These are phyloP conservation scores for Tilletia caries DNA, from an alignment of 1,284 basidiomycete genomes.

Conservation along the genomic window DNA sequence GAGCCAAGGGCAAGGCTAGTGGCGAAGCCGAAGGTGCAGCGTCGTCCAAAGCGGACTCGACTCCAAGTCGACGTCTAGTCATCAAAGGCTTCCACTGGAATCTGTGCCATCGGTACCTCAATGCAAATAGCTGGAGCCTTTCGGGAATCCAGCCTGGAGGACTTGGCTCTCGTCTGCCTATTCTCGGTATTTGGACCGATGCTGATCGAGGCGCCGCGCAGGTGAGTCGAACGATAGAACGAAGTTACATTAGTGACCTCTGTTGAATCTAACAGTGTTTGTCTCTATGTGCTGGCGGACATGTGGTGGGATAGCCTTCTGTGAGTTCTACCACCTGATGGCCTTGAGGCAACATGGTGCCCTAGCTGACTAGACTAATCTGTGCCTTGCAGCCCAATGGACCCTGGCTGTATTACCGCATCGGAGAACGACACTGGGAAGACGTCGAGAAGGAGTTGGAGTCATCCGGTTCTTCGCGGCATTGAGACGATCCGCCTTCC, in stretches of 20 bases:
- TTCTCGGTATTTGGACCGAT: constrained; percentile 2
- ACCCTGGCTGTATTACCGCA: constrained; percentile 8
- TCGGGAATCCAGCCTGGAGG: constrained; percentile 5
- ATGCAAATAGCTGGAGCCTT: background rate
- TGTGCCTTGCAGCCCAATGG: background rate
- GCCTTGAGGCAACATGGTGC: background rate
- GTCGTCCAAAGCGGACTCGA: background rate
- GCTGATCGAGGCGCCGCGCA: background rate
- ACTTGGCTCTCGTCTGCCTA: background rate
- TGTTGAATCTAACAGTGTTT: background rate
- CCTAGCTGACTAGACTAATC: background rate
- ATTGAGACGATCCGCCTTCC: too few species aligned
- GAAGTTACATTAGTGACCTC: background rate
- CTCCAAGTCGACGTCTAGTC: background rate
- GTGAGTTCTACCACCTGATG: background rate
- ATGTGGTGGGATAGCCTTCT: background rate
- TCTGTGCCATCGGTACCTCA: background rate
- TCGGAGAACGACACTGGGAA: background rate
- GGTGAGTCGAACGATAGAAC: background rate
- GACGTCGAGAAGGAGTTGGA: background rate
- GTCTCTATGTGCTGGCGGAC: background rate
- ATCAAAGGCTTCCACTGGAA: constrained; percentile 10
- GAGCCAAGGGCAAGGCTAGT: background rate
- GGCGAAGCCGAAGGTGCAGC: background rate
- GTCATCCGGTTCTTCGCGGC: too few species aligned